A percentile compares a stretch with the other conserved stretches of the same genome.
Evolutionary conservation across 1,284 basidiomycete genomes (phyloP).

Genomic region (Agaricales sp.): DNA sequence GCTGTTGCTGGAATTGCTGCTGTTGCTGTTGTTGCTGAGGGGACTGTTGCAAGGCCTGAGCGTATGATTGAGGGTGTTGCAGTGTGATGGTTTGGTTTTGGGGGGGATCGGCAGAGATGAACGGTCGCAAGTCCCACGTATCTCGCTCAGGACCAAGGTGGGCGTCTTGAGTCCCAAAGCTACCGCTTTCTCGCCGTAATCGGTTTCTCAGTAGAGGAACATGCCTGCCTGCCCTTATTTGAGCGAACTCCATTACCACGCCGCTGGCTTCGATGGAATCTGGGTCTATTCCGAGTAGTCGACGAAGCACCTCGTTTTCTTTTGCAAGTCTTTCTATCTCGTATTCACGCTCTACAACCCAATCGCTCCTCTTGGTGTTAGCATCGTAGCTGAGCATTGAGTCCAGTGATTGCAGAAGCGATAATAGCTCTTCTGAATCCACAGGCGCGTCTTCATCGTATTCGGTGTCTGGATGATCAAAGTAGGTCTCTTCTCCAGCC

Average conservation of each 20-base stretch:
- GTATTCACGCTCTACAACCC: constrained; percentile 75
- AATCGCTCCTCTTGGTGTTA: constrained; percentile 42
- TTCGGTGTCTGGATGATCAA: constrained; percentile 23
- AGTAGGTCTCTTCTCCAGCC: constrained; percentile 50
- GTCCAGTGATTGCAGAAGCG: constrained; percentile 32
- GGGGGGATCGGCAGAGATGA: neutral
- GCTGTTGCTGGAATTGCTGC: constrained; percentile 10
- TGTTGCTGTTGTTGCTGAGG: constrained; percentile 16
- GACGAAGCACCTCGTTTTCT: constrained; percentile 75
- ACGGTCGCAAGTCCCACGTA: neutral
- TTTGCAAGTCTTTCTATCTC: constrained; percentile 71
- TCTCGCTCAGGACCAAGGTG: neutral
- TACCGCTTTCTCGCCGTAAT: neutral
- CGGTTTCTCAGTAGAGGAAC: neutral
- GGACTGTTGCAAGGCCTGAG: constrained; percentile 7
- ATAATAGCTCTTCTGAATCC: constrained; percentile 29
- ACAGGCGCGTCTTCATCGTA: constrained; percentile 20
- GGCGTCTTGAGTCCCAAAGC: neutral
- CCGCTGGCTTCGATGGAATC: constrained; percentile 40
- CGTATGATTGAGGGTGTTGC: neutral
- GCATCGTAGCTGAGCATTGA: constrained; percentile 15
- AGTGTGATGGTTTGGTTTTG: neutral
- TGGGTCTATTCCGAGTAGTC: constrained; percentile 62
- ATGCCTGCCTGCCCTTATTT: neutral
- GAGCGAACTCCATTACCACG: neutral